Evolutionary conservation across 2,329 filamentous ascomycete species (phyloP), one percentile per base, ranked within the genome.

Genomic region (Colletotrichum paranaense): DNA sequence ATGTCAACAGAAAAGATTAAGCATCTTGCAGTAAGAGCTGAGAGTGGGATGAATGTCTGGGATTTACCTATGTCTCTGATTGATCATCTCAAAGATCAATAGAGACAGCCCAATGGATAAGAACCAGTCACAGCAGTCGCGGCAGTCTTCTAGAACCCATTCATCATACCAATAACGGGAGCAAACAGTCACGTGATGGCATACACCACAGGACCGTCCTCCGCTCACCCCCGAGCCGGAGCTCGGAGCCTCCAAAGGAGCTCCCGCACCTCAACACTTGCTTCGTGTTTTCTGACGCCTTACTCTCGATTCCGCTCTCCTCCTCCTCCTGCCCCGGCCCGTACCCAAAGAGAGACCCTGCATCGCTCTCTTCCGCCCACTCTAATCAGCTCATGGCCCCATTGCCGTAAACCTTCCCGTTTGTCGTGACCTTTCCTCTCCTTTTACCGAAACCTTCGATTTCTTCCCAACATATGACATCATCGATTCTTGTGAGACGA

Each of bases 271-370:
- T 32, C 19, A n/a, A 24, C 9, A 63, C 19, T 49, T 60, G 59
- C 70, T 73, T 69, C 70, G 70, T 65, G 70, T 66, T 26, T 64
- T 49, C 57, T 46, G 42, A 49, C 42, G 42, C 42, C 42, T 49
- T 49, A n/a, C 38, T 7, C 16, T 49, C 42, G 11, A 35, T 35
- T 35, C 32, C 32, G 32, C 32, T 5, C 32, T 35, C 32, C 32
- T 35, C 7, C 42, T 19, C 38, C 16, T n/a, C 42, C 42, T 35
- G n/a, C 68, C 63, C 32, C 42, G 16, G 49, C 16, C 12, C 16
- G 12, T 38, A 53, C 32, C 42, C 42, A 49, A 32, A 55, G 30
- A 49, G 42, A 63, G 30, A 38, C 62, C 46, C 22, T 62, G 19
- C 46, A 67, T 24, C 30, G 4, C 19, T 35, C 6, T 4, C 9